Evolutionary conservation across 2,329 filamentous ascomycete species (phyloP).

Genomic region (Tolypocladium paradoxum): DNA sequence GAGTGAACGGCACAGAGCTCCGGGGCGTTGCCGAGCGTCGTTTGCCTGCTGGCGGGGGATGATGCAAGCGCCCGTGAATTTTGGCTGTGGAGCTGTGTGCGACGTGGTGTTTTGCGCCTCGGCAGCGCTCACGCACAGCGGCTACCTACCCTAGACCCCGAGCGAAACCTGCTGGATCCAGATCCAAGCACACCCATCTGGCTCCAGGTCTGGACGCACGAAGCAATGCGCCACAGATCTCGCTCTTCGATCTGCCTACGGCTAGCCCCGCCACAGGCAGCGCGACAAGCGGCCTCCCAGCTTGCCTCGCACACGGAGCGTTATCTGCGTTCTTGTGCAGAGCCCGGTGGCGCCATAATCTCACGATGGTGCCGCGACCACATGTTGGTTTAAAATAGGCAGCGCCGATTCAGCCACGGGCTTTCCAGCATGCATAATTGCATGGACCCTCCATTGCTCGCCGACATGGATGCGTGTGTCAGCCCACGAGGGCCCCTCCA

Average conservation of each 20-base stretch:
- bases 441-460: background rate
- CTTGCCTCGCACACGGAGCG: background rate
- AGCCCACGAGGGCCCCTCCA: slow-evolving; percentile 14
- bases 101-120: background rate
- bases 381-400: background rate
- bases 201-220: background rate
- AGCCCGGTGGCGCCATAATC: background rate
- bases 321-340: background rate
- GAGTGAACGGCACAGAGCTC: no score
- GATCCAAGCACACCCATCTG: background rate
- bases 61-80: background rate
- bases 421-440: background rate
- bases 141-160: background rate
- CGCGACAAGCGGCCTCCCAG: background rate
- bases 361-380: background rate
- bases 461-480: slow-evolving; percentile 14
- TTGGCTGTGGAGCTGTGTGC: background rate
- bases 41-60: background rate
- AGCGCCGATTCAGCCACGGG: background rate
- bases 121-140: no score
- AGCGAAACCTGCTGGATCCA: no score
- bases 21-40: no score
- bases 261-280: background rate
- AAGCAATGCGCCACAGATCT: background rate
- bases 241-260: background rate